phyloP scores from a whole-genome alignment of 2,329 filamentous ascomycete genomes.

The Leptographium flavum region DNA sequence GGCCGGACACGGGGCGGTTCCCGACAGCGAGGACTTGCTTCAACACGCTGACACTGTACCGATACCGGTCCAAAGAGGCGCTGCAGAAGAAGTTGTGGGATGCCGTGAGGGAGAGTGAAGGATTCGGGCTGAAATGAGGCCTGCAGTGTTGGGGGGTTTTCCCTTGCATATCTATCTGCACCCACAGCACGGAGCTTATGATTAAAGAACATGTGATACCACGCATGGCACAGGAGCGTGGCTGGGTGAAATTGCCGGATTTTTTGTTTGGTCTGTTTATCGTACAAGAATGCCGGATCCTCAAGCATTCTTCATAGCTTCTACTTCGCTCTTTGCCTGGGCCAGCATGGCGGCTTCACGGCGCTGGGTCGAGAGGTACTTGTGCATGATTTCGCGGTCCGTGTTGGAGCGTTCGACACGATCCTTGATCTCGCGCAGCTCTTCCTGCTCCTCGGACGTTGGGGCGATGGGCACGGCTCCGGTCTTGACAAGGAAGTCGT shows the following conservation, averaged over 20 bases:
- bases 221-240: background rate
- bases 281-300: background rate
- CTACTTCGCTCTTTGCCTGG: constrained; percentile 36
- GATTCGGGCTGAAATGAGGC: constrained; percentile 68
- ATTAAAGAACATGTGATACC: background rate
- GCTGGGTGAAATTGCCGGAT: too few relatives aligned
- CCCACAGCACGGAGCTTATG: too few relatives aligned
- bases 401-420: constrained; percentile 32
- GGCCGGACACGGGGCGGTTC: constrained; percentile 59
- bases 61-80: constrained; percentile 51
- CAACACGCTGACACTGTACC: constrained; percentile 66
- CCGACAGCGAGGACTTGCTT: constrained; percentile 86
- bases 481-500: constrained; percentile 47
- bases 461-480: constrained; percentile 42
- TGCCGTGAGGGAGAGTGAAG: constrained; percentile 80
- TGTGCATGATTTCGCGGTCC: constrained; percentile 39
- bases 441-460: constrained; percentile 49
- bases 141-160: too few relatives aligned
- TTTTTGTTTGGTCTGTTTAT: background rate
- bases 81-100: constrained; percentile 65
- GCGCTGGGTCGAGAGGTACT: constrained; percentile 41
- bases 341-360: constrained; percentile 45
- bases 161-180: background rate
- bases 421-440: constrained; percentile 41
- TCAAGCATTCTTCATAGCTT: constrained; percentile 22